Base-by-base conservation (phyloP, 169 alveolate genomes). In the Babesia divergens region DNA sequence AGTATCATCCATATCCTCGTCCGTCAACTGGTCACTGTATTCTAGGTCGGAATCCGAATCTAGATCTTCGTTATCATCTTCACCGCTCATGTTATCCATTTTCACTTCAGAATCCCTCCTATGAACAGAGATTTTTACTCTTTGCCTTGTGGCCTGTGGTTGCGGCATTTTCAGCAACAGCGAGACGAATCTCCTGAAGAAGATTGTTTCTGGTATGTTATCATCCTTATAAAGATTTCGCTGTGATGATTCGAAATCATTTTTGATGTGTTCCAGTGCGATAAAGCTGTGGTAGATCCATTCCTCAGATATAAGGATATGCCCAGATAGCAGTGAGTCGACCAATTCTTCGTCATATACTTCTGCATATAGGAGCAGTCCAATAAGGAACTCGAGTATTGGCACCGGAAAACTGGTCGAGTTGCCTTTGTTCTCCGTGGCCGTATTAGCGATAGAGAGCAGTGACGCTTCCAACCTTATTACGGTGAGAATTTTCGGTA, bases 1-100 rank as follows among this genome's bases (percentile, higher is more conserved):
- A 3, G 35, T 11, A 44, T 13, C 7, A 13, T 51, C 77, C 6
- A 7, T 7, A 6, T 26, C 47, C 11, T 24, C 29, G 16, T 60
- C 13, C 24, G 11, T 66, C 5, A 49, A 43, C 22, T 24, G 16
- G 8, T 51, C 54, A 50, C 66, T 32, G 47, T 66, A 52, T 6
- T 49, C 77, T 6, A 53, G 9, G 37, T 31, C 37, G 0, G 68
- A 66, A 54, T 22, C 77, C 16, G 67, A 66, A 66, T 55, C 67
- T n/a, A 37, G 7, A 13, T 34, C 53, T 11, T 55, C 56, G 16
- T 11, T 20, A 2, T 13, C 3, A 18, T 37, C 31, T 11, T 37
- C 1, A 35, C n/a, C n/a, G n/a, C n/a, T n/a, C 28, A 20, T 22
- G 11, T 29, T 16, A 6, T 35, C 65, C 2, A 1, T 6, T 9